Evolutionary conservation across 495 filamentous ascomycete species (phyloP).

Genomic region (Trichoderma virens): DNA sequence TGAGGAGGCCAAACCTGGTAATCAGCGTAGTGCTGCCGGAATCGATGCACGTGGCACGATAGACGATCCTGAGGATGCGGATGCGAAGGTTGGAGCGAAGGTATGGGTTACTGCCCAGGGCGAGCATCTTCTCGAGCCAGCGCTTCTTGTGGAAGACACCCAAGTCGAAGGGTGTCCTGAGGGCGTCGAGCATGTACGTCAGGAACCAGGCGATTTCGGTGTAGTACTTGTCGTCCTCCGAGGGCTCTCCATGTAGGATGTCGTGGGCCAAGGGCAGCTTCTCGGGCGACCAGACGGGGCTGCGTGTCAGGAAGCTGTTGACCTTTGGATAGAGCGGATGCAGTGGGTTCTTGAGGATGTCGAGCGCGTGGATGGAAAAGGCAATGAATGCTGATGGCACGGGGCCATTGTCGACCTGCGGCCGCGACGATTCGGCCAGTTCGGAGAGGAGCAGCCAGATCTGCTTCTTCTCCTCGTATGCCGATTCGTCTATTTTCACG

Average conservation of each 20-base stretch:
- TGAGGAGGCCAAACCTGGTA: conserved; percentile 72
- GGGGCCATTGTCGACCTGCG: conserved; percentile 44
- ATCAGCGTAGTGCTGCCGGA: conserved; percentile 79
- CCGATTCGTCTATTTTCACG: conserved; percentile 57
- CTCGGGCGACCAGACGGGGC: conserved; percentile 63
- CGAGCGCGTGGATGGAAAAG: conserved; percentile 62
- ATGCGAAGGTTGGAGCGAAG: conserved; percentile 50
- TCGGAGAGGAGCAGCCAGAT: conserved; percentile 70
- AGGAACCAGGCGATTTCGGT: conserved; percentile 76
- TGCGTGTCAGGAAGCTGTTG: conserved; percentile 72
- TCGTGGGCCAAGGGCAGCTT: conserved; percentile 71
- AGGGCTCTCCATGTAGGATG: conserved; percentile 62
- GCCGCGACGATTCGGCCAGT: conserved; percentile 61
- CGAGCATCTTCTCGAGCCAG: conserved; percentile 71
- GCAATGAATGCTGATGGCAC: conserved; percentile 65
- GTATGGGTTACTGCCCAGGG: conserved; percentile 60
- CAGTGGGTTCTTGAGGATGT: conserved; percentile 64
- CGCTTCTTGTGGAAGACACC: conserved; percentile 73
- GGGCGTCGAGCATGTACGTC: conserved; percentile 61
- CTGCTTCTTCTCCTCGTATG: conserved; percentile 68
- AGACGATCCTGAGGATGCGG: conserved; percentile 66
- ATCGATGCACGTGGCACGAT: conserved; percentile 61
- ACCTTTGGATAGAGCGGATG: conserved; percentile 81
- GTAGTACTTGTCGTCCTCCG: conserved; percentile 64
- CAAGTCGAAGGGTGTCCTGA: conserved; percentile 53